Evolutionary conservation across 2,329 filamentous ascomycete genomes (phyloP), one percentile per base, ranked within the genome.

Genomic region (Blumeriella jaapii): DNA sequence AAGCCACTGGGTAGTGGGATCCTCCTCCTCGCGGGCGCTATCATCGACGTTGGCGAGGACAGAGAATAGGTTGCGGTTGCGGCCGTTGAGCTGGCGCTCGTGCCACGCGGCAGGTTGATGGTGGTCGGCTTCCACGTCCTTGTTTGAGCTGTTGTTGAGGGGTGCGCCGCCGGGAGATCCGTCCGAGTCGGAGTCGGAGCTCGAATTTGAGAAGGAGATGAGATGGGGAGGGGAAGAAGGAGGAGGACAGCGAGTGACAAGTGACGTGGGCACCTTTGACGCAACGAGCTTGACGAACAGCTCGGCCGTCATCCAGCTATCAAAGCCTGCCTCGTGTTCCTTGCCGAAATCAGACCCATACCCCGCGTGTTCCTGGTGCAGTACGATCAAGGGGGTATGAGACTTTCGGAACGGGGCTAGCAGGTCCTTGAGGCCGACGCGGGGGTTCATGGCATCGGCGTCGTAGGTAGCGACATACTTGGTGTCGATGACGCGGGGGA

Each of bases 291-390:
- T 60, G 31, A 59, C 39, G 29, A 65, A 61, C 1, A 65, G 49
- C 8, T 59, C 50, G 0, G 60, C 61, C 0, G 63, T 66, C 53
- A 65, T 64, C 44, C 49, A 61, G 39, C 69, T 74, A 50, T 78
- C 74, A 43, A 65, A 78, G 9, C 73, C 75, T 5, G 74, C 74
- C 46, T 76, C 66, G 36, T 78, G 74, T 7, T 40, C 46, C 29
- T 47, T 51, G 6, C 45, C 45, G 29, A 36, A 36, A 2, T 20
- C 27, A n/a, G 38, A 28, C 14, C 43, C 31, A 28, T 55, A 51
- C 14, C 34, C 51, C 6, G 48, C 49, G 42, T 61, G 57, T n/a
- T 54, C 41, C 30, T 50, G 38, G 25, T 59, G 54, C 0, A 55
- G 59, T 18, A 55, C 47, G 13, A 71, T 59, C 2, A 57, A 34